Percentiles rank a stretch among this genome's conserved stretches.
phyloP scores from a whole-genome alignment of 2,329 filamentous ascomycete genomes.

The Colletotrichum zoysiae region DNA sequence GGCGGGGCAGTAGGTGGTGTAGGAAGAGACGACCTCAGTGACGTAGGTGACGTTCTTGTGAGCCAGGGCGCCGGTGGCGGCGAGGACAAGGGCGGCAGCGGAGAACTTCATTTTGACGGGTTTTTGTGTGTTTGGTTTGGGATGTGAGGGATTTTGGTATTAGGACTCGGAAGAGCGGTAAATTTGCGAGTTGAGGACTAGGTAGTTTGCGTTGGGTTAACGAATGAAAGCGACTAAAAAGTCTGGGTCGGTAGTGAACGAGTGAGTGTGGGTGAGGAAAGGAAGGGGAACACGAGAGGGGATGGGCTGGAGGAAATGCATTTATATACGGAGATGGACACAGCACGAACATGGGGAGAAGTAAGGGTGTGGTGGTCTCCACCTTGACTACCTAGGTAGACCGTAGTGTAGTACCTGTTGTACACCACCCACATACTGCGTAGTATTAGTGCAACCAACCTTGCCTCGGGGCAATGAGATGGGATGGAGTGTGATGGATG shows the following conservation, averaged over 20 bases:
- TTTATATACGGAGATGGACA: constrained; percentile 61
- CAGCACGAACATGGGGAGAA: constrained; percentile 38
- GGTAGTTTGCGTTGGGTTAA: constrained; percentile 53
- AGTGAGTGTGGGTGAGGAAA: constrained; percentile 64
- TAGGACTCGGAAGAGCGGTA: constrained; percentile 49
- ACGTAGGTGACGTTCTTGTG: constrained; percentile 65
- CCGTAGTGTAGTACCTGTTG: too few species aligned
- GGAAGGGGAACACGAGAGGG: constrained; percentile 49
- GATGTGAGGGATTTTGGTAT: constrained; percentile 50
- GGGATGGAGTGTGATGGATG: constrained; percentile 31
- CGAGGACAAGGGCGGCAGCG: constrained; percentile 64
- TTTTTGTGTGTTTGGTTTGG: constrained; percentile 47
- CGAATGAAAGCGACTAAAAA: constrained; percentile 71
- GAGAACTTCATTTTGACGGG: constrained; percentile 75
- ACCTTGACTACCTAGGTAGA: constrained; percentile 1
- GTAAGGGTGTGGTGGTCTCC: constrained; percentile 23
- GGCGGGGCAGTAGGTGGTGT: constrained; percentile 80
- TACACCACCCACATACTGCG: too few species aligned
- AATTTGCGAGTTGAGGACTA: constrained; percentile 51
- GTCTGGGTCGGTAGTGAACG: constrained; percentile 61
- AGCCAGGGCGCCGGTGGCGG: constrained; percentile 61
- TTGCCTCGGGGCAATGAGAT: constrained; percentile 34
- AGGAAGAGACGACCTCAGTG: constrained; percentile 75
- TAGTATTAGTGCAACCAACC: constrained; percentile 10
- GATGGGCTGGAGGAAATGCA: constrained; percentile 55